Conservation (phyloP, 2,329 filamentous ascomycete genomes). For the Aspergillus transmontanensis region DNA sequence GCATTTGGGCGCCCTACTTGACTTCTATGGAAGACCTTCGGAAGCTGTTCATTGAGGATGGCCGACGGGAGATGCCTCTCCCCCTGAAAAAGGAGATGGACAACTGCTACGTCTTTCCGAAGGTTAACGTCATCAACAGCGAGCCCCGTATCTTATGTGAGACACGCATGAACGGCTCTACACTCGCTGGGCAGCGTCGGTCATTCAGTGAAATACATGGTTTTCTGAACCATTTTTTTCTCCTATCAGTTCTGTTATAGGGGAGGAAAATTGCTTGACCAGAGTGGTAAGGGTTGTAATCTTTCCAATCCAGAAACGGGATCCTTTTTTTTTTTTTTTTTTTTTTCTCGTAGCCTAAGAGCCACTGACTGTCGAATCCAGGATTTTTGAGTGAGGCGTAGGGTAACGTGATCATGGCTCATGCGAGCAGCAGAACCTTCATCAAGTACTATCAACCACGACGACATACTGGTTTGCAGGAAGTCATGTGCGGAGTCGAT, state of each 20-base stretch:
- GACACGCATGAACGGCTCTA: conserved; percentile 17
- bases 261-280: conserved; percentile 22
- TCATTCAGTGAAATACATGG: conserved; percentile 23
- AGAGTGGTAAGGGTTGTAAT: conserved; percentile 21
- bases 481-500: too few species aligned
- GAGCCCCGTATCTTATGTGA: conserved; percentile 21
- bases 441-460: too few species aligned
- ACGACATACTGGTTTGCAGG: too few species aligned
- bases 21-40: conserved; percentile 26
- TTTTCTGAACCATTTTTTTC: conserved; percentile 24
- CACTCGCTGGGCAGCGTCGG: conserved; percentile 16
- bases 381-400: too few species aligned
- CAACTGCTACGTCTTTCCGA: conserved; percentile 28
- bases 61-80: conserved; percentile 22
- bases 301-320: background rate
- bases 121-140: conserved; percentile 17
- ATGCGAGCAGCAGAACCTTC: too few species aligned
- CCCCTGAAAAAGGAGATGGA: conserved; percentile 24
- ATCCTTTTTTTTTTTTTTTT: too few species aligned
- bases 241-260: conserved; percentile 26
- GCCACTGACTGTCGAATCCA: too few species aligned
- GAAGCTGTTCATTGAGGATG: conserved; percentile 20
- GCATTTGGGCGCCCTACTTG: conserved; percentile 23
- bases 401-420: too few species aligned
- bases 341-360: too few species aligned